Percentiles rank a stretch among this genome's conserved stretches.
Conservation (phyloP, 345 rosid species). For the Gossypium rotundifolium region DNA sequence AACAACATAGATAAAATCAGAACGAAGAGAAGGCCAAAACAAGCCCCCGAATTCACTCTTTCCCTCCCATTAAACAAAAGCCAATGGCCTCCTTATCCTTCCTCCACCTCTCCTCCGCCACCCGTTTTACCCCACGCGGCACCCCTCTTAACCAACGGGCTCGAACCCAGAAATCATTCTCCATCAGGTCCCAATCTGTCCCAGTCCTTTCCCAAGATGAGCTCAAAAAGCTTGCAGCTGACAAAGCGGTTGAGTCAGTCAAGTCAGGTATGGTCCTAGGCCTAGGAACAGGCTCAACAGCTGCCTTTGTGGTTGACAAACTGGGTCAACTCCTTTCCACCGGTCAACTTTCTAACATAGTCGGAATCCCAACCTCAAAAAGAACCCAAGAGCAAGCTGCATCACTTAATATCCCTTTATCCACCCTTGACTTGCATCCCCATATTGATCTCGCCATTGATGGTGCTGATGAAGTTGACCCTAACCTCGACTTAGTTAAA, state of each 20-base stretch:
- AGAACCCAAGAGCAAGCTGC: conserved; percentile 94
- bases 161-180: conserved; percentile 31
- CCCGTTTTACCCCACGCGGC: conserved; percentile 27
- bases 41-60: not conserved
- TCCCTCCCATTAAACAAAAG: conserved; percentile 15
- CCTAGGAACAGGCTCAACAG: conserved; percentile 97
- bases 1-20: not conserved
- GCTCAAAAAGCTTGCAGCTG: conserved; percentile 91
- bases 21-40: not conserved
- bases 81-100: conserved; percentile 58
- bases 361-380: conserved; percentile 89
- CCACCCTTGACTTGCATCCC: conserved; percentile 69
- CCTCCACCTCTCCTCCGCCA: conserved; percentile 11
- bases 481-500: conserved; percentile 79
- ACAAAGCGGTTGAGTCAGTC: conserved; percentile 85
- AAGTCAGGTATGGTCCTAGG: conserved; percentile 95
- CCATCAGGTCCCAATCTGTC: conserved; percentile 59
- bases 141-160: conserved; percentile 25
- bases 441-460: conserved; percentile 89
- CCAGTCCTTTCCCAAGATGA: conserved; percentile 80
- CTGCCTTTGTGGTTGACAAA: conserved; percentile 90
- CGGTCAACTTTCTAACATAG: conserved; percentile 59
- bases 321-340: conserved; percentile 64
- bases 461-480: conserved; percentile 98
- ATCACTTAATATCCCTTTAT: conserved; percentile 70